Percentiles rank a stretch among this genome's conserved stretches.
phyloP scores from a whole-genome alignment of 495 filamentous ascomycete species.

The Pseudevernia furfuracea region DNA sequence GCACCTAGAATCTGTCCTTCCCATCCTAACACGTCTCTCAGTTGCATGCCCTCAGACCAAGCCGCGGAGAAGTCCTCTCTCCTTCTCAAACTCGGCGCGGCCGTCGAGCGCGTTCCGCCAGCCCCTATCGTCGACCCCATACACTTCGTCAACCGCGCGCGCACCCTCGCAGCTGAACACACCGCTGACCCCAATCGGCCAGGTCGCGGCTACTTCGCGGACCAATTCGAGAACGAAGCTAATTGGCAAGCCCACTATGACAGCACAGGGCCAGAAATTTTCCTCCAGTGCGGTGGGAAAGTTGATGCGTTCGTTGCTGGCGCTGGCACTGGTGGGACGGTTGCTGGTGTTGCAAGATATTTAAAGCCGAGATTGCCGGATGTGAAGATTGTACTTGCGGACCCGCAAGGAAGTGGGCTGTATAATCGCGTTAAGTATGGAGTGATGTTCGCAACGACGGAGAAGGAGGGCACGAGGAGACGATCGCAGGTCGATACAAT shows the following conservation, averaged over 20 bases:
- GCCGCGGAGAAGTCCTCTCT: conserved; percentile 80
- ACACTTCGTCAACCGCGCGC: conserved; percentile 92
- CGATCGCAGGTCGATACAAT: conserved; percentile 90
- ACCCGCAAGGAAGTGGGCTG: conserved; percentile 88
- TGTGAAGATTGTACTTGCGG: conserved; percentile 73
- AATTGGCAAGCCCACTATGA: conserved; percentile 81
- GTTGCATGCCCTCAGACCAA: conserved; percentile 93
- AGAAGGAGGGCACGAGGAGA: conserved; percentile 81
- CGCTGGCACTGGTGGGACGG: conserved; percentile 92
- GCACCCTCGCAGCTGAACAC: conserved; percentile 66
- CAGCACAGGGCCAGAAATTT: conserved; percentile 86
- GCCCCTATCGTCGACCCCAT: conserved; percentile 84
- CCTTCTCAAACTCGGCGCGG: conserved; percentile 81
- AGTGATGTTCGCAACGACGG: conserved; percentile 87
- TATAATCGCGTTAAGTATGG: conserved; percentile 87
- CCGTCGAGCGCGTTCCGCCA: conserved; percentile 78
- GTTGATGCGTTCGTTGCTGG: conserved; percentile 90
- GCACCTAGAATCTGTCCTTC: not conserved
- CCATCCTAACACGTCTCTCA: conserved; percentile 24
- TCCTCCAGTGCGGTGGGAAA: conserved; percentile 60
- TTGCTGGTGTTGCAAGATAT: conserved; percentile 75
- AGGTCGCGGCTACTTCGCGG: conserved; percentile 76
- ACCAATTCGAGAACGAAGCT: conserved; percentile 87
- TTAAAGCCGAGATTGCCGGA: conserved; percentile 58
- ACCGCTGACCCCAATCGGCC: conserved; percentile 42